Evolutionary conservation across 2,329 filamentous ascomycete species (phyloP), one percentile per base, ranked within the genome.

Genomic region (Calcarisporium arbuscula): DNA sequence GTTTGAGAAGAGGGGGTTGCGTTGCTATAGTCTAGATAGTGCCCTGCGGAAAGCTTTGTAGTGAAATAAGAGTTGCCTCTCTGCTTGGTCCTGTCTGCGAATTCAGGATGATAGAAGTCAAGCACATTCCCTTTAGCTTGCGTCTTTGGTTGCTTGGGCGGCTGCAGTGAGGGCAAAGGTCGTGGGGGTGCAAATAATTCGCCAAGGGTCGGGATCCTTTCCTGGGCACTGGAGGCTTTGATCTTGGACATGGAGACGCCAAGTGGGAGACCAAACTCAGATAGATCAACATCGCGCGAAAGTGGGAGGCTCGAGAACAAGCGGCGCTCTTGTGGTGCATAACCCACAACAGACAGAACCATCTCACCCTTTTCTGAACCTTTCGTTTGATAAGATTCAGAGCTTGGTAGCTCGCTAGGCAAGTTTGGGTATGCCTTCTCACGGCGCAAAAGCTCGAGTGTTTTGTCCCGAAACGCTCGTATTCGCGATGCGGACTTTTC

Each of bases 221-320:
- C 72, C 23, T 54, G 53, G 7, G 46, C 44, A 11, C 43, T 55
- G 10, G 49, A 63, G 14, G 51, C 59, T 45, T 49, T 45, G 35
- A 64, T 51, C 18, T 50, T 51, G 16, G 58, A 57, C 25, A 62
- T 48, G 15, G 77, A 76, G 27, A 95, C 74, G 23, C 87, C 86
- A 38, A 77, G 80, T 0, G 89, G 89, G 18, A 95, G 64, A 15
- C 67, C 72, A 23, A 72, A 67, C 50, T 54, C 46, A 29, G 51
- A 46, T 36, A 59, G 36, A 23, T 58, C 50, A 23, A 50, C 39
- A 31, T 56, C 49, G 9, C 51, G 39, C 3, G 57, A 50, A 11
- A 51, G 30, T 8, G 61, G 85, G 32, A 95, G 66, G 57, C 89
- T 94, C 5, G 90, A 94, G 56, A 92, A 95, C 5, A 95, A 67